Base-by-base conservation (phyloP, 129 eudicot species). In the Gnaphalium uliginosum region DNA sequence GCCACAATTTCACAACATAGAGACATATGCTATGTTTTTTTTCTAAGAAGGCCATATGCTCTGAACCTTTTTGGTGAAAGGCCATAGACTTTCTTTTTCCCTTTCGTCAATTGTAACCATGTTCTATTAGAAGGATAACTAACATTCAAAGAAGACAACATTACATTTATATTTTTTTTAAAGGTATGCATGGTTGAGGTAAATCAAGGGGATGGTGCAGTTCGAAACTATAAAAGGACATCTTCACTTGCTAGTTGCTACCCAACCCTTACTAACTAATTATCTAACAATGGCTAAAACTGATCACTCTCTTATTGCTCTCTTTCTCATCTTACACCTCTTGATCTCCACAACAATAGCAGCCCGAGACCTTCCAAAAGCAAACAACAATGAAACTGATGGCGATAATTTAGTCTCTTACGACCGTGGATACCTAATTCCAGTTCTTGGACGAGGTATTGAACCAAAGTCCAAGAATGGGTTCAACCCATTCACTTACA, bases 401-500 rank as follows among this genome's bases (percentile, higher is more conserved):
- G 87, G 87, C 0, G 75, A 86, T 13, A 61, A 69, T 22, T 24
- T 65, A 56, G 32, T 51, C 41, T 66, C 22, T 22, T 13, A 59
- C 26, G 96, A 89, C 37, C 76, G 90, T 9, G 83, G 82, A 4
- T 85, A 86, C 68, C 80, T 79, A 5, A 73, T 86, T 56, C 96
- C 89, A 0, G 89, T 89, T 5, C 5, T 82, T 9, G 96, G 96
- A 1, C 78, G 89, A 4, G 73, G 75, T 54, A 66, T 77, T 62
- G 29, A 74, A 22, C 84, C 86, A 0, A 73, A 63, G 37, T 53
- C 50, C 22, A 76, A 65, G 25, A 71, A 79, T 18, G 78, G 76
- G 29, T 62, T 63, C 50, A 78, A 83, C 76, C 86, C 85, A 5
- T 78, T 78, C 23, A 78, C 78, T 25, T 84, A 76, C 74, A 84